Conservation (phyloP, 108 stramenopile species). For the Skeletonema grethae region DNA sequence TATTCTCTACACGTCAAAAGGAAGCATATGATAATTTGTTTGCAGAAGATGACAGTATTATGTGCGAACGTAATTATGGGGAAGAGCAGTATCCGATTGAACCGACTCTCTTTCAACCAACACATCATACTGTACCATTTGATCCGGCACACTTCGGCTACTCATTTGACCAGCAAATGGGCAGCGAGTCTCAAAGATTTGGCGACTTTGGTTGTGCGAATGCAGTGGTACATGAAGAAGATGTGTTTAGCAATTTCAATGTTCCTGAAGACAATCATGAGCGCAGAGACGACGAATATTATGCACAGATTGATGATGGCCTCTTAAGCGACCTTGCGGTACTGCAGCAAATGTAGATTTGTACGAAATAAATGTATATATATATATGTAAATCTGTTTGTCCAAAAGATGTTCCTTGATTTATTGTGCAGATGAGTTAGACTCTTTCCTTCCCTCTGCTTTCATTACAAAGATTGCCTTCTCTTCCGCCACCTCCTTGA, state of each 20-base stretch:
- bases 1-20: not conserved
- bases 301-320: not conserved
- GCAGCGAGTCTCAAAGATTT: not conserved
- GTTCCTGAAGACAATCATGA: not conserved
- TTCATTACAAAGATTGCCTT: constrained; percentile 27
- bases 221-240: not conserved
- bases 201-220: not conserved
- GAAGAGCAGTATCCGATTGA: not conserved
- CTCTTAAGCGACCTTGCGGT: not conserved
- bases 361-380: not conserved
- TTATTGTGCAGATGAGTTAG: not conserved
- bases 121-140: not conserved
- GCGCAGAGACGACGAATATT: not conserved
- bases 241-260: not conserved
- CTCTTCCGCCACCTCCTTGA: constrained; percentile 22
- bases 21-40: not conserved
- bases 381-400: not conserved
- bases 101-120: not conserved
- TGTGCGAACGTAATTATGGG: not conserved
- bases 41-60: not conserved
- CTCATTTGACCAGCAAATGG: not conserved
- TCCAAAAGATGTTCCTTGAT: not conserved
- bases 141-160: not conserved
- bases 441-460: constrained; percentile 15
- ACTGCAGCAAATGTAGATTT: not conserved